Conservation (phyloP, 495 filamentous ascomycete species). For the Penicillium lagena region DNA sequence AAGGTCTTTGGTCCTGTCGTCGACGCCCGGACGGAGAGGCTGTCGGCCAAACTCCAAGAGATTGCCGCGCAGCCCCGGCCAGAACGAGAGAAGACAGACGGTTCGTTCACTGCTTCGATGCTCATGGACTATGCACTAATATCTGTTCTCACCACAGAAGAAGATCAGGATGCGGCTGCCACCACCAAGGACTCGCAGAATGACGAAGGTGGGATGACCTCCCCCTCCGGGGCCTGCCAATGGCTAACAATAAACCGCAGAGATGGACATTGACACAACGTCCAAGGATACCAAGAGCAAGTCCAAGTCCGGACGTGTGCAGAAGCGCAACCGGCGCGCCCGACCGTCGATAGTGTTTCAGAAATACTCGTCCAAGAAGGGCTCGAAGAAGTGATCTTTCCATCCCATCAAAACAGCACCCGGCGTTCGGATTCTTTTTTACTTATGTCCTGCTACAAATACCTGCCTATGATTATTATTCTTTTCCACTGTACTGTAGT, state of each 20-base stretch:
- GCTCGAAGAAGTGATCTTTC: conserved; percentile 23
- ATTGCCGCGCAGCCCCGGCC: conserved; percentile 59
- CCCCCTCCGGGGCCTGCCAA: neutral
- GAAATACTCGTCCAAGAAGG: conserved; percentile 18
- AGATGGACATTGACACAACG: conserved; percentile 32
- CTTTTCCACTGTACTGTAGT: neutral
- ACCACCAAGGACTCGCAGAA: conserved; percentile 9
- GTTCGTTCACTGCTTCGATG: too few relatives aligned
- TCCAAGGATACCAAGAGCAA: conserved; percentile 11
- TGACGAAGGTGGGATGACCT: conserved; percentile 18
- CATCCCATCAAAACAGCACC: conserved; percentile 2
- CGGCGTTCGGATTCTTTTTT: conserved; percentile 4
- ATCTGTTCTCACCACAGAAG: conserved; percentile 3
- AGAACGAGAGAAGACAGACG: conserved; percentile 12
- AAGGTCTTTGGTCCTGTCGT: conserved; percentile 76
- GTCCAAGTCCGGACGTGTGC: conserved; percentile 25
- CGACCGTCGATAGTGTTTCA: conserved; percentile 40
- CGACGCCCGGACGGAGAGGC: conserved; percentile 64
- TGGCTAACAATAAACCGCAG: conserved; percentile 9
- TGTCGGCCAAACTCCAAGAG: conserved; percentile 74
- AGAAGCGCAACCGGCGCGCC: conserved; percentile 35
- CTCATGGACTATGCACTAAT: neutral
- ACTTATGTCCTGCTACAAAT: neutral
- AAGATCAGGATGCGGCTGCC: conserved; percentile 9
- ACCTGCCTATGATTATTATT: conserved; percentile 4